These are phyloP conservation scores for Blattamonas nauphoetae DNA, from an alignment of 78 protist genomes.

Conservation along the genomic window DNA sequence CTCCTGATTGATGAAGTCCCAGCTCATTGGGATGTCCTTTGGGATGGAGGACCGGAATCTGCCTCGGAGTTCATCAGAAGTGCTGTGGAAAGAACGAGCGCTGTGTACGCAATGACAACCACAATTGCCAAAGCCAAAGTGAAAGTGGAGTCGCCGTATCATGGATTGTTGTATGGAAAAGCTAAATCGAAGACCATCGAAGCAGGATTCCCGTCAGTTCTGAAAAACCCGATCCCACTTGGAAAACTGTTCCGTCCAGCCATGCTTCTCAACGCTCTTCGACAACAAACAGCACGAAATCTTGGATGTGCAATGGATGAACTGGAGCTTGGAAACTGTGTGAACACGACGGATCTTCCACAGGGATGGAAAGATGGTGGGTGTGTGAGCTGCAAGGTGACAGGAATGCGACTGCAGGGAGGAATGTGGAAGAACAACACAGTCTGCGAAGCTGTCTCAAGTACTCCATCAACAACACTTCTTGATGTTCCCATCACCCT, in stretches of 20 bases:
- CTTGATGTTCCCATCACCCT: neutral
- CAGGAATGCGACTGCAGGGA: neutral
- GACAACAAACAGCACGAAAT: slow-evolving; percentile 51
- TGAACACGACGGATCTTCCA: neutral
- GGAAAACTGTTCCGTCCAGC: slow-evolving; percentile 45
- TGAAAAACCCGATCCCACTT: slow-evolving; percentile 16
- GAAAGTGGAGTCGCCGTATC: neutral
- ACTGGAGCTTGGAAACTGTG: neutral
- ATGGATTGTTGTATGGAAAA: slow-evolving; percentile 17
- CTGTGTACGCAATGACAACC: slow-evolving; percentile 1
- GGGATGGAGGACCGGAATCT: slow-evolving; percentile 51
- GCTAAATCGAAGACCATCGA: neutral
- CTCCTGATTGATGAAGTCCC: slow-evolving; percentile 41
- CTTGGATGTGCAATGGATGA: neutral
- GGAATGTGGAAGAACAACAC: neutral
- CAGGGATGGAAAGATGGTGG: neutral
- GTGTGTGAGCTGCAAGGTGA: neutral
- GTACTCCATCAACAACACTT: neutral
- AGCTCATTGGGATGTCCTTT: slow-evolving; percentile 26
- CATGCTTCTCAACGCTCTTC: slow-evolving; percentile 52
- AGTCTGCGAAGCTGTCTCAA: neutral
- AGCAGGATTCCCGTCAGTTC: neutral
- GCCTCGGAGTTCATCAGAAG: slow-evolving; percentile 19
- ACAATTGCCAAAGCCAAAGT: neutral
- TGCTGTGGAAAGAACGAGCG: slow-evolving; percentile 21